Evolutionary conservation across 2,329 filamentous ascomycete species (phyloP), one percentile per base, ranked within the genome.

Genomic region (Ophiosphaerella herpotricha): DNA sequence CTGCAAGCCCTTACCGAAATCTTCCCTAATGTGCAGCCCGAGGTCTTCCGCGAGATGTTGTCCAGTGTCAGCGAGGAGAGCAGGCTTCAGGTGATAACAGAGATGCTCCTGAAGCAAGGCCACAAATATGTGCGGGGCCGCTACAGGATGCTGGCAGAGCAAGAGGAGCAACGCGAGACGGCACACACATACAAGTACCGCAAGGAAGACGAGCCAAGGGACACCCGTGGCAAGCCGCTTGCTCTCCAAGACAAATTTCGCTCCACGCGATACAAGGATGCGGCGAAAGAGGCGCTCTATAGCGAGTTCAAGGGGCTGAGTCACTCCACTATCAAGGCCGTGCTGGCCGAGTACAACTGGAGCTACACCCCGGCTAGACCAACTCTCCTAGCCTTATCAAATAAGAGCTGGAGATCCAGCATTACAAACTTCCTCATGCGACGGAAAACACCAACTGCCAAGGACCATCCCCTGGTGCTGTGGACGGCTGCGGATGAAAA

Each of bases 41-140:
- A 92, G 60, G 89, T 92, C 14, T 90, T 94, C 67, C 84, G 89
- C 38, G 89, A 93, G 76, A 89, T 94, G 82, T 83, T 94, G 41
- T 75, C 80, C 34, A 88, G 80, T 64, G 88, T 92, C 67, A 87
- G 87, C 63, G 85, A 86, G 61, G 88, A 92, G 71, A 93, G 89
- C 54, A 80, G 89, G 57, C 75, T 93, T 21, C 86, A 89, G 37
- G 80, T 94, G 41, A 86, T 92, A 24, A 89, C 89, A 11, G 89
- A 94, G 67, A 82, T 85, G 42, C 77, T 94, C 50, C 78, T 94
- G 50, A 91, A 89, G 75, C 85, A 87, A 63, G 83, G 85, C 32
- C 81, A 83, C 46, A 81, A 83, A 42, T 90, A 85, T 80, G 85
- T 89, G 55, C 86, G 87, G 65, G 88, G 88, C 1, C 80, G 89